Evolutionary conservation across 768 basidiomycete genomes (phyloP).

Genomic region (Coprinopsis cinerea): DNA sequence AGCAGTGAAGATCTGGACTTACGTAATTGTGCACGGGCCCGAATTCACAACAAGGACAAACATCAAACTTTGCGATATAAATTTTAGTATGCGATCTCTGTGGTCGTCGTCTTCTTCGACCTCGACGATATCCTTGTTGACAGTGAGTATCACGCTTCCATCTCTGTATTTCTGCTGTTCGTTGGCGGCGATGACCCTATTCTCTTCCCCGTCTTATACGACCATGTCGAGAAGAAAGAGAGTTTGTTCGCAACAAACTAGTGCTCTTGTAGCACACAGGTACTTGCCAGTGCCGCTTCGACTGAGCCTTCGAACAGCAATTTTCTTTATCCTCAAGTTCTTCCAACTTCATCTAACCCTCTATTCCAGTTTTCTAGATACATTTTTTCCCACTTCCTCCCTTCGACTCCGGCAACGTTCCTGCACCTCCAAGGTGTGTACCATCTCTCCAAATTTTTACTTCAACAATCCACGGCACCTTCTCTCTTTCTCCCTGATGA

Average conservation of each 20-base stretch:
- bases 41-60: background rate
- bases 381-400: background rate
- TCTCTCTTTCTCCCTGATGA: constrained; percentile 34
- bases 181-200: background rate
- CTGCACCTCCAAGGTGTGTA: no score
- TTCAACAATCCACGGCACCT: background rate
- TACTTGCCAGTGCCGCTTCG: constrained; percentile 87
- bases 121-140: background rate
- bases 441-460: background rate
- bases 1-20: background rate
- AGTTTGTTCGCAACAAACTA: constrained; percentile 70
- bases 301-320: constrained; percentile 42
- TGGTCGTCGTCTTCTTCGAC: background rate
- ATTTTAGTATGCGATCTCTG: background rate
- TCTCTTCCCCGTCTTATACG: constrained; percentile 25
- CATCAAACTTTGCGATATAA: background rate
- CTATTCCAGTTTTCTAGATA: background rate
- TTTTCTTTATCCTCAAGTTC: background rate
- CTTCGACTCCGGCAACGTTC: no score
- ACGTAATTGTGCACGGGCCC: background rate
- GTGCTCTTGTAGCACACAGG: constrained; percentile 52
- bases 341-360: constrained; percentile 1
- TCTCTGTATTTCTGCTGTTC: background rate
- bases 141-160: constrained; percentile 1
- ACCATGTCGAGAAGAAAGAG: constrained; percentile 82